Evolutionary conservation across 192 early-diverging fungal genomes (phyloP), one percentile per base, ranked within the genome.

Genomic region (Coemansia sp.): DNA sequence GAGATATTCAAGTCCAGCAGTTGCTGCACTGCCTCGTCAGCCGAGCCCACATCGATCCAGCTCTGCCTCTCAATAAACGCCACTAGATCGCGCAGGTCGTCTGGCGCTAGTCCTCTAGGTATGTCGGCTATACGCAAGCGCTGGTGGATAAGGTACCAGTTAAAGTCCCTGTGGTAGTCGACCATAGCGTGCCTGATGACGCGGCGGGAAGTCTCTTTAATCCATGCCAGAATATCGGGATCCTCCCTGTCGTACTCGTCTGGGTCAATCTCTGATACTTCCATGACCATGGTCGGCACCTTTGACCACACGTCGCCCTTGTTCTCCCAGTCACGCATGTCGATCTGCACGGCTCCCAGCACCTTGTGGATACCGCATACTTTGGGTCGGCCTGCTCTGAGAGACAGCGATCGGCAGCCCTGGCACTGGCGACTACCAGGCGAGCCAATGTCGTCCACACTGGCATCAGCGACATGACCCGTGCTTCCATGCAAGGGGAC

Each of bases 271-370:
- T 69, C 67, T 8, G 75, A 69, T 1, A 63, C 49, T 55, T 83
- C 80, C 75, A 83, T 83, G 43, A 83, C 45, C 65, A 83, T 83
- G 29, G 75, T 72, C 9, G 80, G 80, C 55, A 75, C 71, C 40
- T 37, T 69, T 15, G 72, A 72, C 80, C 80, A 83, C 66, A 83
- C 80, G 30, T 78, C 66, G 52, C 80, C 80, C 55, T 69, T 71
- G 69, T 67, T 83, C 62, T 78, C 80, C 80, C 80, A 83, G 67
- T 83, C 80, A 18, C 80, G 80, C 80, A 83, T 83, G 60, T 83
- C 80, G 6, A 78, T 67, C 27, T 62, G 69, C 15, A 73, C 63
- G n/a, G 62, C 59, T 22, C 55, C 38, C n/a, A 82, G 35, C 9
- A 70, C 71, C 69, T 64, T 67, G 67, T 82, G 80, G 18, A 76